Conservation (phyloP, 202 grass and related monocot species). For the Sporobolus alterniflorus region DNA sequence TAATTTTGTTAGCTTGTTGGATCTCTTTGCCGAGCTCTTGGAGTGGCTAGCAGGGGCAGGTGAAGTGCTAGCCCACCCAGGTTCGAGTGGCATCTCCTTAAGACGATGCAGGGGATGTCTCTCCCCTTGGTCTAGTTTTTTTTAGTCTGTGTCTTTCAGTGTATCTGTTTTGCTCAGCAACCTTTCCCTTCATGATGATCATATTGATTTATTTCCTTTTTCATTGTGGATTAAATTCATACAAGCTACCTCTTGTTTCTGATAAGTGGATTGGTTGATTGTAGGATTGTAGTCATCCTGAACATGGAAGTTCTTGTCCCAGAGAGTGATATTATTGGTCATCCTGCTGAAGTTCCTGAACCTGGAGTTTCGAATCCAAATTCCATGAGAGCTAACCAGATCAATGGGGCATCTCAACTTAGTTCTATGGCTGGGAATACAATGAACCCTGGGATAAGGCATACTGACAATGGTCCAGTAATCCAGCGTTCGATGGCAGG, state of each 20-base stretch:
- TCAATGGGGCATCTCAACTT: constrained; percentile 48
- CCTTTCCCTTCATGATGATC: background rate
- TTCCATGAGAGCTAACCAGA: constrained; percentile 31
- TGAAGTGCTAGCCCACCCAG: too few relatives aligned
- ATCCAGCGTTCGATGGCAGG: constrained; percentile 42
- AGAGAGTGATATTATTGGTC: constrained; percentile 69
- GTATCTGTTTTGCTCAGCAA: background rate
- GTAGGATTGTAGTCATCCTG: constrained; percentile 78
- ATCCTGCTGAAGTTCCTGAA: constrained; percentile 47
- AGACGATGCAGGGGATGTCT: too few relatives aligned
- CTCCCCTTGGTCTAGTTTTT: too few relatives aligned
- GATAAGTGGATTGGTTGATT: constrained; percentile 31
- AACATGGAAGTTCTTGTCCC: constrained; percentile 72
- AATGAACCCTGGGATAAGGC: constrained; percentile 32
- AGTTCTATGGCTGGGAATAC: constrained; percentile 31
- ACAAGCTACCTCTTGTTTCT: background rate
- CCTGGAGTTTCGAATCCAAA: constrained; percentile 31
- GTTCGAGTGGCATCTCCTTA: too few relatives aligned
- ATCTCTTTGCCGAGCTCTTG: too few relatives aligned
- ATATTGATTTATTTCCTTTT: background rate
- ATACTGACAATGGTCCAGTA: constrained; percentile 47
- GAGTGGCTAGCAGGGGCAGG: too few relatives aligned
- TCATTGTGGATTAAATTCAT: background rate
- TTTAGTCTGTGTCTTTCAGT: background rate
- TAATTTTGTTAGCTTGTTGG: constrained; percentile 16